Evolutionary conservation across 2,329 filamentous ascomycete genomes (phyloP).

Genomic region (Exophiala spinifera): DNA sequence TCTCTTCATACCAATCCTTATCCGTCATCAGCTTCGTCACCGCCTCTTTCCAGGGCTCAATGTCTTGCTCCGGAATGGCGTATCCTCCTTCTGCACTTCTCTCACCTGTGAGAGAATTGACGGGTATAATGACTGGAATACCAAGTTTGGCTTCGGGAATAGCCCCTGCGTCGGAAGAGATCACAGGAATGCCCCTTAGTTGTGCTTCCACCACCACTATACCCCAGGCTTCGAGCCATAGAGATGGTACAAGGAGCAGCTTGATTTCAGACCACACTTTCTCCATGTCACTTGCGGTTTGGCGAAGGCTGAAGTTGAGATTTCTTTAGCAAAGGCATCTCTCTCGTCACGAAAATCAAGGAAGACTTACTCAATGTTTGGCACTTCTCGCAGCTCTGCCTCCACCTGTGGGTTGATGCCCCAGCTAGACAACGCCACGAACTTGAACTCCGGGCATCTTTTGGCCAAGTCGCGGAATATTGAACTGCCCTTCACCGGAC

Average conservation of each 20-base stretch:
- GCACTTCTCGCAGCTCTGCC: not conserved
- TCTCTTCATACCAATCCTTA: constrained; percentile 13
- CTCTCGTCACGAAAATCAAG: no score
- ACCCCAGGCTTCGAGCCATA: constrained; percentile 28
- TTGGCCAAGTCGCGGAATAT: constrained; percentile 22
- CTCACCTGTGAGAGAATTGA: constrained; percentile 10
- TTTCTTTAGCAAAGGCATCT: not conserved
- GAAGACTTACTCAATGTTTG: constrained; percentile 14
- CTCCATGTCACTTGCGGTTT: constrained; percentile 19
- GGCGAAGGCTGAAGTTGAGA: not conserved
- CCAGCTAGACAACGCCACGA: constrained; percentile 21
- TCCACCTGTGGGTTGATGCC: constrained; percentile 12
- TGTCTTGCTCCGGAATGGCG: constrained; percentile 11
- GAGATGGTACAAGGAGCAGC: constrained; percentile 23
- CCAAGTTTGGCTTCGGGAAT: constrained; percentile 23
- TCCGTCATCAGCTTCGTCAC: constrained; percentile 11
- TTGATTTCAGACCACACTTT: constrained; percentile 20
- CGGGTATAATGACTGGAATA: constrained; percentile 5
- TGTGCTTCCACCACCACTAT: constrained; percentile 26
- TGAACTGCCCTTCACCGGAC: constrained; percentile 18
- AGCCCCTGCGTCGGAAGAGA: constrained; percentile 24
- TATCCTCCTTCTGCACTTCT: constrained; percentile 6
- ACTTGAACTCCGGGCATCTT: constrained; percentile 20
- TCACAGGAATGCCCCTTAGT: constrained; percentile 26
- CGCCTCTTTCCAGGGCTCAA: constrained; percentile 9